A percentile compares a stretch with the other conserved stretches of the same genome.
Evolutionary conservation across 805 yeast genomes (phyloP).

Genomic region (Yarrowia hollandica): DNA sequence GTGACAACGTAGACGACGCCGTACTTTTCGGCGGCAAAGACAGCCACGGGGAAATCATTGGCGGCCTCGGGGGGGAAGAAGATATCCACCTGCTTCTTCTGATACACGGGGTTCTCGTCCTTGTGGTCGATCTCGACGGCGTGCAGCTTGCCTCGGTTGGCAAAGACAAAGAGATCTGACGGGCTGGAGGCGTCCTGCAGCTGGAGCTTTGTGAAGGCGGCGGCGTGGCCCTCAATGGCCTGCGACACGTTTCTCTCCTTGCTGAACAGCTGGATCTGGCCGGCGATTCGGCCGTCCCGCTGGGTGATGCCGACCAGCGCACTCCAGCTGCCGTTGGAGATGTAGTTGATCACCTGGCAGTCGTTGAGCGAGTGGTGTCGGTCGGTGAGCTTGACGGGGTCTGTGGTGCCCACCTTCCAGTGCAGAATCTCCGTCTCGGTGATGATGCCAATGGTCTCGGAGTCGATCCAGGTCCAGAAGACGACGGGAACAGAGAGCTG

Average conservation of each 20-base stretch:
- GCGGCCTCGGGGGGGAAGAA: conserved; percentile 96
- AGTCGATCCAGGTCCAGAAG: conserved; percentile 91
- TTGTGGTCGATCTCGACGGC: conserved; percentile 95
- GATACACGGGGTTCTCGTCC: conserved; percentile 75
- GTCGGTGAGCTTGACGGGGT: conserved; percentile 79
- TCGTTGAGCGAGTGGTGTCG: conserved; percentile 75
- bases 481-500: conserved; percentile 85
- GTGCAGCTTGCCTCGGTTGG: conserved; percentile 87
- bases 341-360: conserved; percentile 88
- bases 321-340: conserved; percentile 87
- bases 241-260: conserved; percentile 89
- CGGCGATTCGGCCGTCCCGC: conserved; percentile 90
- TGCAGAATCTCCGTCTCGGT: conserved; percentile 72
- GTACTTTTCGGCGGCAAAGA: conserved; percentile 79
- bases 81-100: conserved; percentile 86
- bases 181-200: conserved; percentile 71
- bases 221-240: conserved; percentile 97
- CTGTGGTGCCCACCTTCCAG: conserved; percentile 75
- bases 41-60: conserved; percentile 93
- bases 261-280: conserved; percentile 91
- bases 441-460: conserved; percentile 74
- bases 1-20: conserved; percentile 89
- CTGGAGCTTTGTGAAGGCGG: conserved; percentile 75
- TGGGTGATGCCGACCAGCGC: conserved; percentile 94
- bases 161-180: conserved; percentile 88